phyloP scores from a whole-genome alignment of 2,329 filamentous ascomycete species.

The Colletotrichum tropicale region DNA sequence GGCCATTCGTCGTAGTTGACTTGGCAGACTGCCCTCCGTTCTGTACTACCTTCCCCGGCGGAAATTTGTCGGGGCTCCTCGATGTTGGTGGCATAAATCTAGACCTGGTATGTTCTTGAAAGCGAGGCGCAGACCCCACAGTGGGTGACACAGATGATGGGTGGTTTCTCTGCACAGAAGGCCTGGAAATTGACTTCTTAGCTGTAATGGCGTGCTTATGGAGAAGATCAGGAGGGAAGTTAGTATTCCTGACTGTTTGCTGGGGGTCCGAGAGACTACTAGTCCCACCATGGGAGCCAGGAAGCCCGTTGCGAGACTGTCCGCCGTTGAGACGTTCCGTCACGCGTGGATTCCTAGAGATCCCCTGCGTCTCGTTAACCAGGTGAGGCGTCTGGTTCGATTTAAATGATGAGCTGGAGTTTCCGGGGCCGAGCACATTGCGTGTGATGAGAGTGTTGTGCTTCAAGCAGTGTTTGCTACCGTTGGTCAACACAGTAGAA shows the following conservation, averaged over 20 bases:
- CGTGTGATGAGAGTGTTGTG: not conserved
- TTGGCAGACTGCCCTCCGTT: not conserved
- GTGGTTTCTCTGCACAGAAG: not conserved
- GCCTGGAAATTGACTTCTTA: not conserved
- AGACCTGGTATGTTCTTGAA: not conserved
- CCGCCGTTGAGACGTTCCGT: not conserved
- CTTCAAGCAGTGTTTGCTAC: not conserved
- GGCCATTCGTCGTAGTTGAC: not conserved
- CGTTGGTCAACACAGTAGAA: not conserved
- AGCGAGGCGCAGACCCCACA: not conserved
- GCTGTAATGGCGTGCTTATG: not conserved
- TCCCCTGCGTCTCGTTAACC: not conserved
- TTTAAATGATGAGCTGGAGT: not conserved
- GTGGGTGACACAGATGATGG: not conserved
- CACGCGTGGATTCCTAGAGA: not conserved
- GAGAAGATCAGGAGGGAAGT: not conserved
- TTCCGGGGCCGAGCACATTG: not conserved
- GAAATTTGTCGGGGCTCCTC: not conserved
- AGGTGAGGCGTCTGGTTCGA: not conserved
- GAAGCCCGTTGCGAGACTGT: not conserved
- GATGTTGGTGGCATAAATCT: not conserved
- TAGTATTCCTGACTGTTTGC: not conserved
- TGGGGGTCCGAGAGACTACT: not conserved
- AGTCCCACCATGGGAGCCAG: not conserved
- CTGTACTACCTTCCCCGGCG: not conserved